These are phyloP conservation scores for Vanderwaltozyma polyspora DNA, from an alignment of 805 yeast species.

Conservation along the genomic window DNA sequence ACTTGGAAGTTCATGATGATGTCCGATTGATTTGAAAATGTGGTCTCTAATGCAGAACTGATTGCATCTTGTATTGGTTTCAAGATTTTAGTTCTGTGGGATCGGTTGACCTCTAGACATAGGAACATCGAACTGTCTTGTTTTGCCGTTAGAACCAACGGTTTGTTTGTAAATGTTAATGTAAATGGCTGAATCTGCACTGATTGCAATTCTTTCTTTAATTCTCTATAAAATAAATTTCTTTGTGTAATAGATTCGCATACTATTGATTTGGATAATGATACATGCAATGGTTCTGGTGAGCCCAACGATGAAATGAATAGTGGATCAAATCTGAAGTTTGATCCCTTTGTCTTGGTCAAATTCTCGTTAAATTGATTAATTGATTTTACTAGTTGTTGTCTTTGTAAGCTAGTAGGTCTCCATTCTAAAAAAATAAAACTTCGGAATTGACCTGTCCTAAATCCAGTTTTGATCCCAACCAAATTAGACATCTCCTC, in stretches of 20 bases:
- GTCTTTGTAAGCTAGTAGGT: constrained; percentile 9
- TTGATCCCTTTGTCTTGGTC: background rate
- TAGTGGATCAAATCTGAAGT: constrained; percentile 14
- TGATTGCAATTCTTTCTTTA: background rate
- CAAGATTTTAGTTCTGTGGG: background rate
- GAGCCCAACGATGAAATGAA: constrained; percentile 18
- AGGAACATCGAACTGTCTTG: background rate
- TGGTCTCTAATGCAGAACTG: too few species aligned
- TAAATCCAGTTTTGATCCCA: background rate
- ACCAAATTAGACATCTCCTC: background rate
- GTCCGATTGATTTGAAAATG: too few species aligned
- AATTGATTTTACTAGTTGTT: constrained; percentile 4
- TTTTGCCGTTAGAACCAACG: background rate
- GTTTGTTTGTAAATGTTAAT: background rate
- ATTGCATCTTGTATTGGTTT: background rate
- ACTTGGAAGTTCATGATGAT: too few species aligned
- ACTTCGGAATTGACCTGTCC: background rate
- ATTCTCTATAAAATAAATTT: constrained; percentile 1
- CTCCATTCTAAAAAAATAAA: constrained; percentile 22
- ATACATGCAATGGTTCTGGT: constrained; percentile 20
- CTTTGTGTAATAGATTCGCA: constrained; percentile 3
- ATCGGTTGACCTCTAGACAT: background rate
- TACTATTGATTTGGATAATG: constrained; percentile 10
- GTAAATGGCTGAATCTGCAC: background rate
- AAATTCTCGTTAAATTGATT: constrained; percentile 5